Evolutionary conservation across 805 yeast genomes (phyloP).

Genomic region (Maudiozyma saulgeensis): DNA sequence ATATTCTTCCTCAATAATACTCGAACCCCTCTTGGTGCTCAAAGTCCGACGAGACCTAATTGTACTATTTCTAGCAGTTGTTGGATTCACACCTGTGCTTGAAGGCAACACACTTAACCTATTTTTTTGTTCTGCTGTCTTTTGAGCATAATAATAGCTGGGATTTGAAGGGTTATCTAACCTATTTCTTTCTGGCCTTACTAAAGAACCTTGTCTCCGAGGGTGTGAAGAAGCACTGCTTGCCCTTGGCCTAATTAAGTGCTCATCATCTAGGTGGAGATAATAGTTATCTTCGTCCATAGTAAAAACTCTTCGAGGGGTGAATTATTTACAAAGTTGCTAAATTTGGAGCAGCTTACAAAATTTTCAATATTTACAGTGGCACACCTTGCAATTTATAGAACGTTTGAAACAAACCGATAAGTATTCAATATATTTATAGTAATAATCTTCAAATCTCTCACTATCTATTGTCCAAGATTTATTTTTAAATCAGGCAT

Average conservation of each 20-base stretch:
- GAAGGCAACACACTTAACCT: constrained; percentile 60
- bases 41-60: constrained; percentile 3
- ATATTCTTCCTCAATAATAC: constrained; percentile 1
- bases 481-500: not conserved
- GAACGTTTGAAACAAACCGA: not conserved
- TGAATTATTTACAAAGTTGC: no score
- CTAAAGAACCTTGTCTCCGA: constrained; percentile 46
- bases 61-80: constrained; percentile 1
- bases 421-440: not conserved
- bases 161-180: constrained; percentile 60
- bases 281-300: constrained; percentile 9
- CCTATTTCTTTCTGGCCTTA: constrained; percentile 75
- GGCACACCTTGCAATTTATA: not conserved
- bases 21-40: not conserved
- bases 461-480: not conserved
- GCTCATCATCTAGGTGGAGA: constrained; percentile 20
- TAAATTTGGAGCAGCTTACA: no score
- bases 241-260: constrained; percentile 24
- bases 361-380: no score
- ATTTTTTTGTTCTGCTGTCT: constrained; percentile 54
- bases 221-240: constrained; percentile 11
- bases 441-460: not conserved
- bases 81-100: constrained; percentile 62
- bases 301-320: no score
- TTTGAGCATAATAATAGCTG: constrained; percentile 66